Evolutionary conservation across 2,329 filamentous ascomycete species (phyloP).

Genomic region (Colletotrichum tropicale): DNA sequence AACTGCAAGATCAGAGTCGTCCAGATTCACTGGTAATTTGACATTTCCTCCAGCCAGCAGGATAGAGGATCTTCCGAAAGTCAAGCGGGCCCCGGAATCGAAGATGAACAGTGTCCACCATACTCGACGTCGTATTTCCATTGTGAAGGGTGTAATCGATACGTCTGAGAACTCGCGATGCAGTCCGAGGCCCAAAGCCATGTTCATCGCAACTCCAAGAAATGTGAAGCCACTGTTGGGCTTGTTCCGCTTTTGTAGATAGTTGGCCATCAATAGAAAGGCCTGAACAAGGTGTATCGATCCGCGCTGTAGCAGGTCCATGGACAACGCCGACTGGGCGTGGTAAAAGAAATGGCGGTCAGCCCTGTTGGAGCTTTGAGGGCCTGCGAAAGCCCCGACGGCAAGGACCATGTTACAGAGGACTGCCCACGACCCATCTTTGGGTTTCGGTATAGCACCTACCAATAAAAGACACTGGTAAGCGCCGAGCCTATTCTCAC

Average conservation of each 20-base stretch:
- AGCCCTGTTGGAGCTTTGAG: not conserved
- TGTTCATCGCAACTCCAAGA: not conserved
- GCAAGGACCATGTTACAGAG: not conserved
- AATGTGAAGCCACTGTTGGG: not conserved
- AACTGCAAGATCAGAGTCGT: not conserved
- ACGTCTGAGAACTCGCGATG: not conserved
- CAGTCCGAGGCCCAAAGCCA: not conserved
- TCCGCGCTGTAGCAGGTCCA: not conserved
- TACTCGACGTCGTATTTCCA: not conserved
- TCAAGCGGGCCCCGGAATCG: not conserved
- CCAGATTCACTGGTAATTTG: not conserved
- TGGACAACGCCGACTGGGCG: not conserved
- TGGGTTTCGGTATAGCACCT: not conserved
- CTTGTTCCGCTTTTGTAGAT: not conserved
- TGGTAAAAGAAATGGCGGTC: not conserved
- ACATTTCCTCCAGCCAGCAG: not conserved
- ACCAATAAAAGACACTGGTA: not conserved
- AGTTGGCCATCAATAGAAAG: not conserved
- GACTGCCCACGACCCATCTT: not conserved
- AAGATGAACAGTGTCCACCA: not conserved
- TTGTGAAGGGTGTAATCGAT: not conserved
- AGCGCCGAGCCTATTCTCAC: not conserved
- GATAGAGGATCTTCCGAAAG: not conserved
- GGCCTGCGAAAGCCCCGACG: not conserved
- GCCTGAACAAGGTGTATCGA: not conserved